Percentiles rank a stretch among this genome's conserved stretches.
Evolutionary conservation across 345 rosid species (phyloP).

Genomic region (Angophora floribunda): DNA sequence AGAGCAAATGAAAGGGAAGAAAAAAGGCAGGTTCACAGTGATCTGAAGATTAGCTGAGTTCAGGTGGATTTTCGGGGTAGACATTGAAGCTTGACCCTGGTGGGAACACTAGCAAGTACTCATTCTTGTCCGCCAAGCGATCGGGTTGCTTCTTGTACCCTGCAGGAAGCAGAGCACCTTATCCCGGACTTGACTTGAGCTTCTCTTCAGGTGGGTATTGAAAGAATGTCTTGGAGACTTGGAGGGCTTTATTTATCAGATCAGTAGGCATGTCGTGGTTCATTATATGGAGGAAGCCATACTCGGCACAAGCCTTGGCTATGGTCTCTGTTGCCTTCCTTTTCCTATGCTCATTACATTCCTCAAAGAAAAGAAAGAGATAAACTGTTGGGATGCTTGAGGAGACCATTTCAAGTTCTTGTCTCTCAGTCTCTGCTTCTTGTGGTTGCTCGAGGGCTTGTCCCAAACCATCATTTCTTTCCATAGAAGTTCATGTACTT

Average conservation of each 20-base stretch:
- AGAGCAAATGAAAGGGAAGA: not conserved
- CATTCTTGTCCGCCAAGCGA: slow-evolving; percentile 29
- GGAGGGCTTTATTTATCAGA: slow-evolving; percentile 19
- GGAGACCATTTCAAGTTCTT: not conserved
- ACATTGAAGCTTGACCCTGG: slow-evolving; percentile 32
- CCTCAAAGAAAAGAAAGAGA: slow-evolving; percentile 27
- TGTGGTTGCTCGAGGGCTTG: not conserved
- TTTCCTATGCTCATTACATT: slow-evolving; percentile 16
- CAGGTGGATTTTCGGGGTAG: slow-evolving; percentile 30
- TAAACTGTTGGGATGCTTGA: slow-evolving; percentile 25
- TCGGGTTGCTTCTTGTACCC: slow-evolving; percentile 29
- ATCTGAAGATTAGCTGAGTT: slow-evolving; percentile 15
- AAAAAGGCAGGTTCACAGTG: not conserved
- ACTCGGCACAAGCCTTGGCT: slow-evolving; percentile 21
- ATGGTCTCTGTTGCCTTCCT: slow-evolving; percentile 22
- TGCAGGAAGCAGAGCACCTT: slow-evolving; percentile 29
- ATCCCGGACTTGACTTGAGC: slow-evolving; percentile 6
- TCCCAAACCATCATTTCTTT: not conserved
- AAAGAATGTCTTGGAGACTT: slow-evolving; percentile 32
- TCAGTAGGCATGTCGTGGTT: slow-evolving; percentile 33
- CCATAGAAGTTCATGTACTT: not conserved
- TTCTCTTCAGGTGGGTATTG: slow-evolving; percentile 24
- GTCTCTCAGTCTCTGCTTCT: not conserved
- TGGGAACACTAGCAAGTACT: slow-evolving; percentile 27
- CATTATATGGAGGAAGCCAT: slow-evolving; percentile 43